phyloP scores from a whole-genome alignment of 805 yeast species.

The Kodamaea hsintzibuensis region DNA sequence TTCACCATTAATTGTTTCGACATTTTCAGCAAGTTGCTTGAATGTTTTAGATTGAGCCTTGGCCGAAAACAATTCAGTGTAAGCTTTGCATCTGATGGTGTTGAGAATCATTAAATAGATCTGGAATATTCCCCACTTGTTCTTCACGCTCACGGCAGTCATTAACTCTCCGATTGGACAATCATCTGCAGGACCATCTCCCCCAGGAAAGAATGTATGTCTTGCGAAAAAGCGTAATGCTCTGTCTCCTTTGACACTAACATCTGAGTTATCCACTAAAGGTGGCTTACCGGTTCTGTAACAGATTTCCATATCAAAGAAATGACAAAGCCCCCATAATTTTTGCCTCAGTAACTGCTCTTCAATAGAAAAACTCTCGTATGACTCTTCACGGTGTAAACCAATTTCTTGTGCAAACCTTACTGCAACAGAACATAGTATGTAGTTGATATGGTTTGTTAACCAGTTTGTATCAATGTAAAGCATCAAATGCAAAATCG shows the following conservation, averaged over 20 bases:
- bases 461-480: conserved; percentile 32
- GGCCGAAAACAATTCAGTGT: conserved; percentile 34
- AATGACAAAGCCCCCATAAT: conserved; percentile 41
- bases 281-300: conserved; percentile 44
- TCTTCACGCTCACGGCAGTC: neutral
- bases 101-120: conserved; percentile 19
- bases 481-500: conserved; percentile 20
- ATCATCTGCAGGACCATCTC: neutral
- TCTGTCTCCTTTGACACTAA: conserved; percentile 21
- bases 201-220: neutral
- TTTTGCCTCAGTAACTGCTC: conserved; percentile 26
- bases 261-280: conserved; percentile 33
- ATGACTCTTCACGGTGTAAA: conserved; percentile 37
- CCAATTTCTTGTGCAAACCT: conserved; percentile 45
- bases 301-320: conserved; percentile 38
- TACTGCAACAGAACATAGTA: conserved; percentile 33
- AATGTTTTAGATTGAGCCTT: conserved; percentile 21
- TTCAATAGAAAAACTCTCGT: conserved; percentile 18
- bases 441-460: conserved; percentile 30
- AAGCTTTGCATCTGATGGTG: conserved; percentile 31
- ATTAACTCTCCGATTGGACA: neutral
- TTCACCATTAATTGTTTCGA: conserved; percentile 28
- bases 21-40: conserved; percentile 20
- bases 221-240: neutral
- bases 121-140: conserved; percentile 1